phyloP scores from a whole-genome alignment of 1,284 basidiomycete species.

The Tilletia setariae region DNA sequence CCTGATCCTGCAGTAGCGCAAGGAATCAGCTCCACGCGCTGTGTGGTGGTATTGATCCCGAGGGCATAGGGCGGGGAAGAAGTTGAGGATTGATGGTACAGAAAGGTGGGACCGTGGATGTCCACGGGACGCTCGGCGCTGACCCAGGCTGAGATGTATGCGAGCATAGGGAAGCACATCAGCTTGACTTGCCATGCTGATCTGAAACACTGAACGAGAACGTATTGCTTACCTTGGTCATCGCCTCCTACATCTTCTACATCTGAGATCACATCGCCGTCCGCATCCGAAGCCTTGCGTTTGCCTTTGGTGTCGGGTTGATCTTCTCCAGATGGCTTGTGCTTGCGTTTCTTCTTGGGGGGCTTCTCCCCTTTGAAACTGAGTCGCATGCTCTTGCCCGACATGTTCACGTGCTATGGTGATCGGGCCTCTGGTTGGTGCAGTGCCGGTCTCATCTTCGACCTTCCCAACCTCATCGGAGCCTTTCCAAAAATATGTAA shows the following conservation, averaged over 20 bases:
- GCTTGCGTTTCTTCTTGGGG: slow-evolving; percentile 9
- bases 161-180: neutral
- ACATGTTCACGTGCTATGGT: neutral
- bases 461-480: slow-evolving; percentile 3
- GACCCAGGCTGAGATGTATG: slow-evolving; percentile 29
- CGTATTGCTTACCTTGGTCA: slow-evolving; percentile 26
- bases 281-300: neutral
- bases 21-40: slow-evolving; percentile 26
- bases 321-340: neutral
- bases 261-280: slow-evolving; percentile 19
- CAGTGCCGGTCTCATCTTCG: neutral
- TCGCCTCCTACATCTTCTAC: slow-evolving; percentile 29
- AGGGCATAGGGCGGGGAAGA: slow-evolving; percentile 18
- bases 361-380: slow-evolving; percentile 16
- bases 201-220: neutral
- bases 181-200: neutral
- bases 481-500: slow-evolving; percentile 6
- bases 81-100: slow-evolving; percentile 21
- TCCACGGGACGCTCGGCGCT: slow-evolving; percentile 27
- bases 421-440: neutral
- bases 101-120: slow-evolving; percentile 33
- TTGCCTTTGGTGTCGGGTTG: neutral
- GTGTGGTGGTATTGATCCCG: slow-evolving; percentile 28
- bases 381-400: slow-evolving; percentile 14
- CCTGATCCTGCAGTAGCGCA: slow-evolving; percentile 10